phyloP scores from a whole-genome alignment of 1,284 basidiomycete species.

The Ustilago shanxiensis region DNA sequence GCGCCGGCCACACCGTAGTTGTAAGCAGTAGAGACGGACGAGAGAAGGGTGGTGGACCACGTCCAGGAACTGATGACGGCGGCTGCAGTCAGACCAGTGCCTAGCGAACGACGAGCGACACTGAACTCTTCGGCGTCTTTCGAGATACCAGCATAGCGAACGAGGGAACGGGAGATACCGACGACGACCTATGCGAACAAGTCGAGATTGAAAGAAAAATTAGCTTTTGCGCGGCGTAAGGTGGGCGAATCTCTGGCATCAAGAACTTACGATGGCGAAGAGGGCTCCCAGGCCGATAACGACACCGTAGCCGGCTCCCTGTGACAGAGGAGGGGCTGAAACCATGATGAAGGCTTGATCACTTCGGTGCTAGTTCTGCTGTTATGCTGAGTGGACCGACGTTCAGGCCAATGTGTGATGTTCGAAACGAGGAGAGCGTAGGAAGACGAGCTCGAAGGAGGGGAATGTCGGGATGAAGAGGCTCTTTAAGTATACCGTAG shows the following conservation, averaged over 20 bases:
- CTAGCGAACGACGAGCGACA: constrained; percentile 57
- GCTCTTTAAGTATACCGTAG: constrained; percentile 8
- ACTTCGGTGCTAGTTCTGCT: not conserved
- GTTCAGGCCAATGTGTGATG: not conserved
- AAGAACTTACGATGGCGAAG: constrained; percentile 60
- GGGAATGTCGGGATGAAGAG: not conserved
- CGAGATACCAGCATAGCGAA: constrained; percentile 48
- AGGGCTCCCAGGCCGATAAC: constrained; percentile 65
- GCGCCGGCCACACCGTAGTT: constrained; percentile 64
- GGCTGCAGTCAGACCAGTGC: constrained; percentile 60
- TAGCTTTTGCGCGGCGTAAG: not conserved
- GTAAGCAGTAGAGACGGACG: constrained; percentile 57
- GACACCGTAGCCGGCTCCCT: constrained; percentile 67
- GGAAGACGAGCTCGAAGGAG: not conserved
- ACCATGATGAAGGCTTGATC: constrained; percentile 16
- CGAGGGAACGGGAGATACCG: constrained; percentile 52
- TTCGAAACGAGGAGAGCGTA: not conserved
- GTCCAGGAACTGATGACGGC: constrained; percentile 64
- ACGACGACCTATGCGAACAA: constrained; percentile 38
- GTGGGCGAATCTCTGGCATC: not conserved
- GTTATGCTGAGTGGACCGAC: not conserved
- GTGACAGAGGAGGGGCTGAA: constrained; percentile 51
- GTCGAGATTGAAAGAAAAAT: too few relatives aligned
- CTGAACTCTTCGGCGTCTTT: constrained; percentile 58
- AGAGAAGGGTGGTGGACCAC: constrained; percentile 64